Evolutionary conservation across 2,329 filamentous ascomycete species (phyloP).

Genomic region (Furcasterigmium sp.): DNA sequence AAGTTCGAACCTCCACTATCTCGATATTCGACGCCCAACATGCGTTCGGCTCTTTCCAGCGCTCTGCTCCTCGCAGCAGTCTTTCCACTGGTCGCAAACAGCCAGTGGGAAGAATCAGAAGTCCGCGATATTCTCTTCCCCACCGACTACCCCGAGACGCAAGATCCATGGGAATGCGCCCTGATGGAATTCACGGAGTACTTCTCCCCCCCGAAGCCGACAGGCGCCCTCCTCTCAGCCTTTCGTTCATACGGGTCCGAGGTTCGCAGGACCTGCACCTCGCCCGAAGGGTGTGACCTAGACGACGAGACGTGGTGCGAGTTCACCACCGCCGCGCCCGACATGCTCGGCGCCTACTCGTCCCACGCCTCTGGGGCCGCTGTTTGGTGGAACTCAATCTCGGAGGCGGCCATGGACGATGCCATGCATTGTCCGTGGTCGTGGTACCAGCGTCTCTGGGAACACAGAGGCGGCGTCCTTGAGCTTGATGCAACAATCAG

Average conservation of each 20-base stretch:
- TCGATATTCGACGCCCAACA: too few relatives aligned
- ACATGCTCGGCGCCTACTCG: neutral
- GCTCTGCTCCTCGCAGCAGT: too few relatives aligned
- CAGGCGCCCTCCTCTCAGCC: neutral
- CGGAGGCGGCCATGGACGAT: neutral
- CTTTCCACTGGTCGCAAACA: too few relatives aligned
- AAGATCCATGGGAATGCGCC: constrained; percentile 6
- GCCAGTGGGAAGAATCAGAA: too few relatives aligned
- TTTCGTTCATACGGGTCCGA: neutral
- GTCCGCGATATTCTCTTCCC: neutral
- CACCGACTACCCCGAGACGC: neutral
- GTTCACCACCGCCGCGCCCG: neutral
- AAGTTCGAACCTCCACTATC: too few relatives aligned
- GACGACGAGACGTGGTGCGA: neutral
- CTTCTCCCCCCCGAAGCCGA: constrained; percentile 5
- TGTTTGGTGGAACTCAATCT: neutral
- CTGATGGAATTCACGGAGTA: constrained; percentile 4
- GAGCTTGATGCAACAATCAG: too few relatives aligned
- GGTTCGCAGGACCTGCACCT: neutral
- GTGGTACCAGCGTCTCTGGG: too few relatives aligned
- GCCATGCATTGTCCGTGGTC: too few relatives aligned
- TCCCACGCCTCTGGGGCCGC: neutral
- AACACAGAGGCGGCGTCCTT: too few relatives aligned
- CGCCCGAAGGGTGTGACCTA: neutral
- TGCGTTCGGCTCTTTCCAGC: too few relatives aligned